Evolutionary conservation across 345 rosid species (phyloP), one percentile per base, ranked within the genome.

Genomic region (Anastatica hierochuntica): DNA sequence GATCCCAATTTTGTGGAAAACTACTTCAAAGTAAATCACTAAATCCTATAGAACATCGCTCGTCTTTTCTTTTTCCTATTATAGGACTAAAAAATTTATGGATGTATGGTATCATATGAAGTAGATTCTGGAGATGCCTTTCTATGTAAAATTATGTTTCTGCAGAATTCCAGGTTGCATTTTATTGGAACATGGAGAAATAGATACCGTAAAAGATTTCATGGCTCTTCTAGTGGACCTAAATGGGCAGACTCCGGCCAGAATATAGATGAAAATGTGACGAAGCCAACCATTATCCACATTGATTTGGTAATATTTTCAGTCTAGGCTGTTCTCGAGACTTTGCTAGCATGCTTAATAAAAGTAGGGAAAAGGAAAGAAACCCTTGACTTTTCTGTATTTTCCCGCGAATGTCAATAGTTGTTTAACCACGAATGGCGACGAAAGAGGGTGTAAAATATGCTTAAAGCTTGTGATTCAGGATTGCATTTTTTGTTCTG

Each of bases 141-240:
- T 21, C 41, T 17, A 6, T 15, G 20, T 31, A 9, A 6, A 8
- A 17, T 51, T 58, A 60, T 33, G 54, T 52, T 61, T 48, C 55
- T 77, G 60, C 76, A 88, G 97, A 75, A 68, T 78, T 90, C 98
- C 59, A 82, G 98, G 79, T 74, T 90, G 74, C 98, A 90, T 77
- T 90, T 90, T 72, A 87, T 90, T 9, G 98, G 98, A 56, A 87
- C 96, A n/a, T 90, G 96, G 98, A 87, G 92, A 76, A 79, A 75
- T 49, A 70, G 98, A 66, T 90, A 90, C 60, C 79, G 85, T 10
- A 82, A 76, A 71, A 83, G 83, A 62, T 90, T 78, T 36, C 78
- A 82, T 43, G 63, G 61, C 66, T 62, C 60, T 31, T 62, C 68
- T 43, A 64, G 31, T 65, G 77, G 68, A 19, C 31, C 70, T 14